phyloP scores from a whole-genome alignment of 2,329 filamentous ascomycete species.

The Ophiostoma ips region DNA sequence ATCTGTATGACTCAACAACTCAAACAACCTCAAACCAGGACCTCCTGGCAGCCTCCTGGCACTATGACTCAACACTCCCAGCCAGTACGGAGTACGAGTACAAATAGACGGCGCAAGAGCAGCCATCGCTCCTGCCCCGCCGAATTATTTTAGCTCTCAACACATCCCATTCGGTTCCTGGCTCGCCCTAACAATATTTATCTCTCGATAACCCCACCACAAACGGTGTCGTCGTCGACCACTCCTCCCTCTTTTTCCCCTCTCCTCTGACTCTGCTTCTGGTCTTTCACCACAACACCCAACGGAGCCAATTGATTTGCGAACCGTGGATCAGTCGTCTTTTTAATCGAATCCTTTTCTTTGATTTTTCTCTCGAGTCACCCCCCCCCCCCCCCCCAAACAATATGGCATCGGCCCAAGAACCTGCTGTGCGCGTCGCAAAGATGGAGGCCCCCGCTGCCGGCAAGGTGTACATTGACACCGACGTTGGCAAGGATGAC shows the following conservation, averaged over 20 bases:
- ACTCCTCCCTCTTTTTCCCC: neutral
- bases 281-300: neutral
- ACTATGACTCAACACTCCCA: neutral
- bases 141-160: neutral
- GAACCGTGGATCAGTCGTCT: no score
- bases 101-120: neutral
- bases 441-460: constrained; percentile 15
- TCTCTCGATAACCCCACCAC: constrained; percentile 1
- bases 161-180: neutral
- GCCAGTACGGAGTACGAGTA: neutral
- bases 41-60: neutral
- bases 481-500: constrained; percentile 63
- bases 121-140: constrained; percentile 1
- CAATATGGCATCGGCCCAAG: constrained; percentile 20
- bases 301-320: neutral
- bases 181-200: neutral
- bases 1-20: neutral
- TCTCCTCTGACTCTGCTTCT: neutral
- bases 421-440: constrained; percentile 37
- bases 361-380: neutral
- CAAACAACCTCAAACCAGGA: neutral
- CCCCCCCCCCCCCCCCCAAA: neutral
- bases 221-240: neutral
- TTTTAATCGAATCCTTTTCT: no score
- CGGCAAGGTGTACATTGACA: constrained; percentile 59